Base-by-base conservation (phyloP, 1,139 yeast genomes). In the Pichia sp. region DNA sequence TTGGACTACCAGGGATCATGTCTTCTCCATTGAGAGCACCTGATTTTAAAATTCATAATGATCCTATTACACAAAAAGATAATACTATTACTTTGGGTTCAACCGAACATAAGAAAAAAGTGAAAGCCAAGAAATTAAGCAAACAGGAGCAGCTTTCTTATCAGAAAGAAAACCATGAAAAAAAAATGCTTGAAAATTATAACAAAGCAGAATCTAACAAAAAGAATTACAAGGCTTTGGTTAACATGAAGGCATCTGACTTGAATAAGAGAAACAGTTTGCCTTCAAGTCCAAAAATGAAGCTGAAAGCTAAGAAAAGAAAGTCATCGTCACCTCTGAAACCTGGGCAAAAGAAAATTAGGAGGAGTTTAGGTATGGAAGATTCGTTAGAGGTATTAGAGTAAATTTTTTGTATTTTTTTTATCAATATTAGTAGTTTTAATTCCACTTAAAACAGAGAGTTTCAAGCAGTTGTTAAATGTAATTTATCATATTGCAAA, bases 261-360 rank as follows among this genome's bases (percentile, higher is more conserved):
- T 25, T 47, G 6, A 47, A 47, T 22, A 47, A 39, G 25, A 42
- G 33, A 24, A 30, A 8, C 8, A 39, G 23, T 11, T 32, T 25
- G 22, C 35, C 35, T 11, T 6, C 11, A 6, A 32, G 22, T 23
- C n/a, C 46, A 12, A 39, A 36, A 22, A 6, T 25, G 8, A 46
- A 35, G 24, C n/a, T 12, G 9, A 41, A 46, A 32, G 28, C 6
- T 26, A 26, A 26, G n/a, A 47, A 41, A 37, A 45, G 46, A 28
- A 46, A 40, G 30, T 31, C 51, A 1, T 28, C 39, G 6, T 47
- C 51, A 6, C 56, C 56, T 2, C n/a, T 46, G 3, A 51, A 46
- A 35, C 27, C 40, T 6, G 39, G 40, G 12, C 51, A 50, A 23
- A 47, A 43, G 30, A 50, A 43, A 27, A 31, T 51, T 6, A 49